Evolutionary conservation across 2,329 filamentous ascomycete genomes (phyloP), one percentile per base, ranked within the genome.

Genomic region (Penicillium expansum): DNA sequence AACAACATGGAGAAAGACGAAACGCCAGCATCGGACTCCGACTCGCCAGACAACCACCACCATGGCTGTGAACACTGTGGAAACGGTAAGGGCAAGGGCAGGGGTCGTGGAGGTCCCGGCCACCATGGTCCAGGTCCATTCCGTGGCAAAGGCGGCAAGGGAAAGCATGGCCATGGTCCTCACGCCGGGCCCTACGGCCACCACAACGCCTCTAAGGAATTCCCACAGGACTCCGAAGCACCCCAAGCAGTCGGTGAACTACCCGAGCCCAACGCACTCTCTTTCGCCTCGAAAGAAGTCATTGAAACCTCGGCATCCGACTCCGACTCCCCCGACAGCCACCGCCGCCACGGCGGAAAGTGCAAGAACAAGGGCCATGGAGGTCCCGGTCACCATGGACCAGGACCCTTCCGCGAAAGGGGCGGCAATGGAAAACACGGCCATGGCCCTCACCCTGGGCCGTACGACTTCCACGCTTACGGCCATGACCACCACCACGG

Each of bases 1-100:
- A 50, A 10, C 16, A 48, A 58, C 20, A 43, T 51, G 13, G 51
- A 61, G 24, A 56, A 60, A 49, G 53, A 27, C 5, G 37, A 39
- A 44, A 20, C 20, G 7, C 37, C 52, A 32, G 47, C 48, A 11
- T 52, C 60, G 4, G 56, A 57, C n/a, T 32, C 43, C 14, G 55
- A 62, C 37, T 33, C 61, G 16, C 33, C 53, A 32, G 48, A 65
- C 68, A 55, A 67, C 58, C 55, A 59, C 30, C 49, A 48, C 47
- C 57, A n/a, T n/a, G n/a, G 48, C 20, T 47, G 50, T 27, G 55
- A 41, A 38, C 58, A 47, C 30, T 55, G 72, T 58, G 62, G 72
- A 35, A 60, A 62, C 24, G 50, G 57, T 18, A 63, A 60, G n/a
- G 52, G 55, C 27, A 60, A 53, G 20, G 38, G 56, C 50, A 55